These are phyloP conservation scores for Spongiforma sp. DNA, from an alignment of 1,284 basidiomycete species.

Conservation along the genomic window DNA sequence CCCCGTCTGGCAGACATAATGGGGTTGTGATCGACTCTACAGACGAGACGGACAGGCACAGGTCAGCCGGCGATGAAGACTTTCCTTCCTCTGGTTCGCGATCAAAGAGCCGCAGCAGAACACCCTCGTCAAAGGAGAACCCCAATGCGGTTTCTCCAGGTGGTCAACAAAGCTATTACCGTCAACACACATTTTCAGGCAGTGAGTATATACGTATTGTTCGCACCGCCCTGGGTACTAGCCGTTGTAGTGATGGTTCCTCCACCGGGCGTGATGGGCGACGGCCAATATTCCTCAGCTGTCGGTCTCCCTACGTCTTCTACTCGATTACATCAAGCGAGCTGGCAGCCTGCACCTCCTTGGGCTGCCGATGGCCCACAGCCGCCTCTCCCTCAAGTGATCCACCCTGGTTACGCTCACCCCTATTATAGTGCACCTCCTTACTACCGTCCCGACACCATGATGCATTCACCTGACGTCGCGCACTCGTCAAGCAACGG, in stretches of 20 bases:
- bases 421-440: conserved; percentile 50
- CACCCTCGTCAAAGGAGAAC: conserved; percentile 51
- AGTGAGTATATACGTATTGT: conserved; percentile 20
- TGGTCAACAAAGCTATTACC: conserved; percentile 63
- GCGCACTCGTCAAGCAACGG: conserved; percentile 25
- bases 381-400: conserved; percentile 37
- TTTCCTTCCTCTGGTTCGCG: conserved; percentile 49
- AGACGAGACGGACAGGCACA: conserved; percentile 38
- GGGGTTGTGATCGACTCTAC: conserved; percentile 65
- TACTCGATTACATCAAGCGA: conserved; percentile 50
- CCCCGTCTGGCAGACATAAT: conserved; percentile 54
- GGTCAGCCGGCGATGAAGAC: conserved; percentile 43
- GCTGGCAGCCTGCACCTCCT: conserved; percentile 46
- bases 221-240: not conserved
- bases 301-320: conserved; percentile 58
- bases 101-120: conserved; percentile 52
- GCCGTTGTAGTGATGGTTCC: conserved; percentile 27
- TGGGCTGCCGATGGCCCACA: conserved; percentile 37
- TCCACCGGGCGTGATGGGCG: conserved; percentile 38
- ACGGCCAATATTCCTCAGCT: conserved; percentile 39
- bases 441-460: conserved; percentile 51
- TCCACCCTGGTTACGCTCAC: conserved; percentile 46
- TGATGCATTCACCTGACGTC: conserved; percentile 29
- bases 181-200: conserved; percentile 57
- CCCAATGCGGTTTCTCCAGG: conserved; percentile 35